phyloP scores from a whole-genome alignment of 2,329 filamentous ascomycete genomes.

The Paradendryphiella salina region DNA sequence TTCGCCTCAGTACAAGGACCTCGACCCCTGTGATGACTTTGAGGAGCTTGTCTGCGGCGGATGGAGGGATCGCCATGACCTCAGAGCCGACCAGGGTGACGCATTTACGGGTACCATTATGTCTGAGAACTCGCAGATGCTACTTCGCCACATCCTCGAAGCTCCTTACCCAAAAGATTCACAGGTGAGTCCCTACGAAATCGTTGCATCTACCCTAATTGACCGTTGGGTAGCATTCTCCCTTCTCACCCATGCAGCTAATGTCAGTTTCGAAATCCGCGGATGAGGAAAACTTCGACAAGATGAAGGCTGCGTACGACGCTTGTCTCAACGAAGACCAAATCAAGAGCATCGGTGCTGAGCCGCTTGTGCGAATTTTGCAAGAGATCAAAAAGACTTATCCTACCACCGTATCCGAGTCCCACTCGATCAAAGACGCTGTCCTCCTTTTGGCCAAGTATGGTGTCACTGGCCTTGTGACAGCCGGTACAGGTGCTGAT shows the following conservation, averaged over 20 bases:
- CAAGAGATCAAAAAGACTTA: constrained; percentile 49
- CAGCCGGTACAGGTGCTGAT: constrained; percentile 47
- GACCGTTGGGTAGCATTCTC: constrained; percentile 51
- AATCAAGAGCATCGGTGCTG: constrained; percentile 59
- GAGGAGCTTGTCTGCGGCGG: constrained; percentile 69
- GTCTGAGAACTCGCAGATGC: constrained; percentile 61
- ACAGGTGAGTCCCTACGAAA: constrained; percentile 11
- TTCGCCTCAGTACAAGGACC: constrained; percentile 62
- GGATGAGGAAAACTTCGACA: constrained; percentile 66
- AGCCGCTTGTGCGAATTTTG: constrained; percentile 62
- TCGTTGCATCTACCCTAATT: not conserved
- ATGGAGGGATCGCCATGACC: constrained; percentile 65
- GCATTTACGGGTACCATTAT: constrained; percentile 65
- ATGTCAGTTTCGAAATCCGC: constrained; percentile 46
- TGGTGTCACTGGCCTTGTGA: constrained; percentile 45
- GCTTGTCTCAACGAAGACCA: constrained; percentile 66
- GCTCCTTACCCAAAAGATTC: constrained; percentile 54
- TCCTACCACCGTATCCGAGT: constrained; percentile 12
- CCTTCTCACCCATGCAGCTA: constrained; percentile 51
- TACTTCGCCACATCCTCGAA: constrained; percentile 66
- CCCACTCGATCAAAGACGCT: constrained; percentile 48
- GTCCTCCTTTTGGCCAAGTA: constrained; percentile 54
- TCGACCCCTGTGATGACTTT: constrained; percentile 72
- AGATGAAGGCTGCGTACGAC: constrained; percentile 66
- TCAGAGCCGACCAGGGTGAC: constrained; percentile 65